Evolutionary conservation across 2,329 filamentous ascomycete species (phyloP).

Genomic region (Colletotrichum tofieldiae): DNA sequence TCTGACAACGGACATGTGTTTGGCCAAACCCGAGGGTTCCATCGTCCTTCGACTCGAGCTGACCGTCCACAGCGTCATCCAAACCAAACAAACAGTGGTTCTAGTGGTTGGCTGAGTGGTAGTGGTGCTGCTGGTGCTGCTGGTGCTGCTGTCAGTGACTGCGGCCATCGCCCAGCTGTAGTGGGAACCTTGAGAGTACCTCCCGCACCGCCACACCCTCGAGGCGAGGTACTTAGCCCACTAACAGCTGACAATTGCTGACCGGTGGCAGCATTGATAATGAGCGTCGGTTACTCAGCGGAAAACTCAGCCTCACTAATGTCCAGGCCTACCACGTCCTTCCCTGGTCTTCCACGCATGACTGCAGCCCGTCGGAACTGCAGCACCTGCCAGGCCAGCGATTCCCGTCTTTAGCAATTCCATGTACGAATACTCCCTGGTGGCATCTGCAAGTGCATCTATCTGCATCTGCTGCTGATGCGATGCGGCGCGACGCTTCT

Average conservation of each 20-base stretch:
- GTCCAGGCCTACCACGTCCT: neutral
- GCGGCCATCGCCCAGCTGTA: neutral
- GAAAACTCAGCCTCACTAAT: slow-evolving; percentile 25
- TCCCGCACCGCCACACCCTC: slow-evolving; percentile 31
- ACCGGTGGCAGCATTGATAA: slow-evolving; percentile 29
- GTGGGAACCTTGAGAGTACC: neutral
- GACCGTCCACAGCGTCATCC: slow-evolving; percentile 13
- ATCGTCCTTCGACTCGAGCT: too few species aligned
- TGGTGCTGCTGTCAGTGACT: neutral
- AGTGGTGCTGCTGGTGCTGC: neutral
- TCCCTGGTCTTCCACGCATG: slow-evolving; percentile 34
- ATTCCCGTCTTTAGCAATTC: slow-evolving; percentile 5
- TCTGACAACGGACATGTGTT: too few species aligned
- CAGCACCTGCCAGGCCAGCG: neutral
- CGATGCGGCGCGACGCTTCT: neutral
- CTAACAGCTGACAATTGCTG: slow-evolving; percentile 31
- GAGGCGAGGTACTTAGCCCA: neutral
- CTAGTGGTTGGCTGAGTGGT: neutral
- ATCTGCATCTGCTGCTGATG: neutral
- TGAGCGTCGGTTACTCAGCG: slow-evolving; percentile 26
- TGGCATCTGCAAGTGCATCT: neutral
- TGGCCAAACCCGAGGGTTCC: neutral
- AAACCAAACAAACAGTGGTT: slow-evolving; percentile 27
- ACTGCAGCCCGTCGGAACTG: neutral
- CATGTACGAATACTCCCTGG: neutral